These are phyloP conservation scores for Hibiscus tridactylites DNA, from an alignment of 345 rosid species.

Conservation along the genomic window DNA sequence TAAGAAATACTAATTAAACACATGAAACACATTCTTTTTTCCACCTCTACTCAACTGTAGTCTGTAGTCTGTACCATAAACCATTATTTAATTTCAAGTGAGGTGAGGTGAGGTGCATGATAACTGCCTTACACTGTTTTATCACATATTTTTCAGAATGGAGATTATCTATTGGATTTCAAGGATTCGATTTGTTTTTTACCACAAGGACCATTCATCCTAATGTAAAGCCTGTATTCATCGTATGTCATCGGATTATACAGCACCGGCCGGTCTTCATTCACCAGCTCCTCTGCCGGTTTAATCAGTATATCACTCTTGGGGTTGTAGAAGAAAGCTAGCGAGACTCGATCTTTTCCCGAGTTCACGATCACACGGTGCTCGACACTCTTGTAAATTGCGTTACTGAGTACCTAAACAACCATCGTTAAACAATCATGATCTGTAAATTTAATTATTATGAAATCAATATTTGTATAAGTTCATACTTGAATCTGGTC, in stretches of 20 bases:
- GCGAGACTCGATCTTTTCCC: slow-evolving; percentile 50
- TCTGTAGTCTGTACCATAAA: neutral
- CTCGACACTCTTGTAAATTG: slow-evolving; percentile 82
- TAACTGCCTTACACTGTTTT: neutral
- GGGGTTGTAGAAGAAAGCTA: slow-evolving; percentile 94
- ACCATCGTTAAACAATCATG: neutral
- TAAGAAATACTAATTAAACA: neutral
- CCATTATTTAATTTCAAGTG: neutral
- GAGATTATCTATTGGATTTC: slow-evolving; percentile 11
- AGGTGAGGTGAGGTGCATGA: neutral
- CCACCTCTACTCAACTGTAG: neutral
- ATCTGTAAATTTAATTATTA: too few species aligned
- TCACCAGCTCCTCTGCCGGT: slow-evolving; percentile 62
- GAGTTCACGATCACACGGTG: slow-evolving; percentile 82
- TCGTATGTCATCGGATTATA: slow-evolving; percentile 77
- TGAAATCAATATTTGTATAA: neutral
- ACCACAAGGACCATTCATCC: slow-evolving; percentile 69
- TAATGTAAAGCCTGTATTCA: slow-evolving; percentile 66
- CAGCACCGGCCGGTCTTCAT: slow-evolving; percentile 37
- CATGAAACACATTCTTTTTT: neutral
- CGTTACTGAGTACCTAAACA: slow-evolving; percentile 71
- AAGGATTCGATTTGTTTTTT: slow-evolving; percentile 79
- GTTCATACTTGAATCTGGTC: slow-evolving; percentile 43
- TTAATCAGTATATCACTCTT: slow-evolving; percentile 64
- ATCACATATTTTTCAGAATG: neutral